Conservation (phyloP, 1,284 basidiomycete species). For the Ganoderma boninense region DNA sequence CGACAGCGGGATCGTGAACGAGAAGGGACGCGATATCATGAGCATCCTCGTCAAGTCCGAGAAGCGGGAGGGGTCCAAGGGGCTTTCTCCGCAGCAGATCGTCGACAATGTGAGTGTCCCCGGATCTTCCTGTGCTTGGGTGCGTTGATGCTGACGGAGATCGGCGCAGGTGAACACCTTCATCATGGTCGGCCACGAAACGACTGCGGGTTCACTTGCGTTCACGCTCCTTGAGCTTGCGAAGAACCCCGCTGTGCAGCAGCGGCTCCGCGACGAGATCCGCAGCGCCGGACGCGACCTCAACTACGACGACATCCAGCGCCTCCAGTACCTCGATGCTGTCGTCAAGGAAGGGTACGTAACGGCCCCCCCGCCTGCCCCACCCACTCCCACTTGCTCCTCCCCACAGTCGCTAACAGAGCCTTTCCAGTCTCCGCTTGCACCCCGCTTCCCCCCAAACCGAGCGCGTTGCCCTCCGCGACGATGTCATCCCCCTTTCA, state of each 20-base stretch:
- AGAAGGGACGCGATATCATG: conserved; percentile 36
- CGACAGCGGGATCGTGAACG: conserved; percentile 32
- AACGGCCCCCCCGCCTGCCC: neutral
- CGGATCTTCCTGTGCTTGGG: too few species aligned
- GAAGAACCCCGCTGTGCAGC: conserved; percentile 55
- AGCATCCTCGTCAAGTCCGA: conserved; percentile 35
- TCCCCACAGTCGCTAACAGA: neutral
- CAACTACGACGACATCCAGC: conserved; percentile 55
- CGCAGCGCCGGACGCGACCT: conserved; percentile 33
- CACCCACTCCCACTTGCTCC: neutral
- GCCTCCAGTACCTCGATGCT: conserved; percentile 61
- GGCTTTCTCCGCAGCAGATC: conserved; percentile 38
- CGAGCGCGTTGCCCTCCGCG: conserved; percentile 45
- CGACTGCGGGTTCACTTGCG: conserved; percentile 41
- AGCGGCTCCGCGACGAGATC: conserved; percentile 61
- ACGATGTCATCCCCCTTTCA: conserved; percentile 55
- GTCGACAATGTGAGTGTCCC: conserved; percentile 33
- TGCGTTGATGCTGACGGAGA: conserved; percentile 1
- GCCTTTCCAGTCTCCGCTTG: conserved; percentile 45
- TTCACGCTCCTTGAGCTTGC: conserved; percentile 55
- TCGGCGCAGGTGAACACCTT: conserved; percentile 35
- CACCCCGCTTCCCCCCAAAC: conserved; percentile 50
- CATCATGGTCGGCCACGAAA: conserved; percentile 46
- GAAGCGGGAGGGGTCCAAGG: conserved; percentile 19
- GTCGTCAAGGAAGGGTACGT: conserved; percentile 45